Conservation (phyloP, 257 asterid genomes). For the Jasminum sambac region DNA sequence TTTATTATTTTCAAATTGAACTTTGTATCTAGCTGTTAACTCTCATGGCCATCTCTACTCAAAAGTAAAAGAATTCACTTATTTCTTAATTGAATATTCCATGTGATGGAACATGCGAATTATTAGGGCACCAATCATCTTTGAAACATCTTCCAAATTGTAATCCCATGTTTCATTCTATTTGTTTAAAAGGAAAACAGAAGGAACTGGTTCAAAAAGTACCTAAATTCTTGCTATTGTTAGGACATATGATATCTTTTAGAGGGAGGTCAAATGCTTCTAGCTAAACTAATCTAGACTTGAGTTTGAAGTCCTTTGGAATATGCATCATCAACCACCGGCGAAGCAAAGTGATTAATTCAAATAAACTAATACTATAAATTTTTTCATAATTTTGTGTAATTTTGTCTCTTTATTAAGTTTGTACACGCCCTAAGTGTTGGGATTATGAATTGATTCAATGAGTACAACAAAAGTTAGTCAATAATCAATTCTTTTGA, state of each 20-base stretch:
- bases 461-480: not conserved
- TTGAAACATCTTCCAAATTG: not conserved
- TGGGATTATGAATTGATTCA: constrained; percentile 18
- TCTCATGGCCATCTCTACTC: too few relatives aligned
- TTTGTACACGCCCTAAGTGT: constrained; percentile 25
- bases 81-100: not conserved
- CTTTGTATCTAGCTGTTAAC: too few relatives aligned
- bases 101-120: not conserved
- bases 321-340: constrained; percentile 33
- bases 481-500: not conserved
- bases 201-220: not conserved
- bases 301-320: constrained; percentile 19
- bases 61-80: too few relatives aligned
- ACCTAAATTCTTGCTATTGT: not conserved
- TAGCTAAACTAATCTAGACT: not conserved
- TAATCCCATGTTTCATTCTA: not conserved
- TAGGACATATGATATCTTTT: not conserved
- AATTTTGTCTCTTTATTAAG: constrained; percentile 1
- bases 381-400: not conserved
- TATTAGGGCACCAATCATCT: not conserved
- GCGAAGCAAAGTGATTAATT: constrained; percentile 23
- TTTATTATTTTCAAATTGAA: too few relatives aligned
- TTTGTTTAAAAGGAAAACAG: too few relatives aligned
- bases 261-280: not conserved
- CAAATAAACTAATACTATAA: not conserved